Base-by-base conservation (phyloP, 441 rosid genomes). In the Croton setiger region DNA sequence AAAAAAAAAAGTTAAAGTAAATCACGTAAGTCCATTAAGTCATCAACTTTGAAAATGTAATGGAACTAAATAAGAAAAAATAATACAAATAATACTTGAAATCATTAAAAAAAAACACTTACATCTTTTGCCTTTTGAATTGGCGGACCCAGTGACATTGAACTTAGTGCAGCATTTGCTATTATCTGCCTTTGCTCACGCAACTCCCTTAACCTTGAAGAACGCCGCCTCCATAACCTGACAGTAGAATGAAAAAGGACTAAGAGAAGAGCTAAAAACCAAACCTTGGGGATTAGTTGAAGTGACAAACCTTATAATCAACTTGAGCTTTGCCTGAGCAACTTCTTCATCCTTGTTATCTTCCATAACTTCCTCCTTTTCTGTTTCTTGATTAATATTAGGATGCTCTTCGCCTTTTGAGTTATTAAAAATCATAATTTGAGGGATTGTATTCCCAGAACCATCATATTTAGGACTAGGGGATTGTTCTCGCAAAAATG, bases 211-310 rank as follows among this genome's bases (percentile, higher is more conserved):
- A 44, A 85, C 71, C 77, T 92, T 69, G 83, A 78, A 62, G 93
- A 74, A 53, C 78, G 91, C 72, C 93, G 84, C 70, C 85, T 92
- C 99, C 99, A 92, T 73, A 89, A 79, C 81, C 98, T 95, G 83
- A 65, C 60, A 79, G 76, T 71, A 78, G 54, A 61, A 58, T 68
- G 73, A 60, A 69, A 68, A 73, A 21, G 60, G 18, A 63, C 52
- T 27, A 64, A 60, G 60, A 75, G 21, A 27, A 31, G 5, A 17
- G 18, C 51, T 37, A 59, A 45, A 23, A 15, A 63, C 53, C 35
- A 37, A 4, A 75, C 21, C 43, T 63, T 48, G 35, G 37, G 7
- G 65, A 12, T 18, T 7, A 57, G 27, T 57, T 54, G 47, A 77
- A 69, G 74, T 74, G 64, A 45, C 75, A 68, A 77, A 95, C 99